Evolutionary conservation across 208 protist species (phyloP), one percentile per base, ranked within the genome.

Genomic region (Crithidia mellificae): DNA sequence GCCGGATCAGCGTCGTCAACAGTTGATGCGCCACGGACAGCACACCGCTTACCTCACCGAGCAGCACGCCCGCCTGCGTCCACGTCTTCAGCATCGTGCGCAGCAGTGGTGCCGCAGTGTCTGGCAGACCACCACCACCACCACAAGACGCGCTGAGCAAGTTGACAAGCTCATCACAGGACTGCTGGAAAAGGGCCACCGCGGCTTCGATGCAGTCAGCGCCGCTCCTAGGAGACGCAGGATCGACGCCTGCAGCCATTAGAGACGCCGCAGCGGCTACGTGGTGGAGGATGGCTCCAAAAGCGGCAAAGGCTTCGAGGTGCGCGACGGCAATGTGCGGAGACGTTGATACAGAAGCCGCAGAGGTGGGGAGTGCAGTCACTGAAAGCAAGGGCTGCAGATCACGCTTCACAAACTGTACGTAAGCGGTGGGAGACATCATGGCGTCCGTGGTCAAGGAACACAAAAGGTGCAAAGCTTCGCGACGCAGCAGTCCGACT

Each of bases 11-110:
- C 20, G 6, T 15, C 8, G 46, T 53, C 9, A 54, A 36, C 44
- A 76, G 62, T 5, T 34, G 63, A n/a, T 76, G 53, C 0, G 53
- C 70, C 2, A 49, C 39, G 51, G 38, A 52, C 27, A 76, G 29
- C 20, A 76, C 27, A 9, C 63, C 32, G 27, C 41, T 54, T 8
- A n/a, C 12, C 9, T 69, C 56, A 32, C 62, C 67, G 19, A 79
- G 66, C 44, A 79, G 58, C 34, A 79, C 62, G 2, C 61, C 54
- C 0, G 52, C 59, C 57, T 79, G 73, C 58, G 74, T 55, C 73
- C 73, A 79, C 32, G 62, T 54, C 29, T 58, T 47, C 24, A 51
- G 44, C 11, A 54, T 19, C 11, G 29, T 25, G 20, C 47, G 17
- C 27, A 62, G 29, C 43, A 52, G 32, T 19, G 14, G 38, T 7